phyloP scores from a whole-genome alignment of 306 rosid species.

The Rosa chinensis region DNA sequence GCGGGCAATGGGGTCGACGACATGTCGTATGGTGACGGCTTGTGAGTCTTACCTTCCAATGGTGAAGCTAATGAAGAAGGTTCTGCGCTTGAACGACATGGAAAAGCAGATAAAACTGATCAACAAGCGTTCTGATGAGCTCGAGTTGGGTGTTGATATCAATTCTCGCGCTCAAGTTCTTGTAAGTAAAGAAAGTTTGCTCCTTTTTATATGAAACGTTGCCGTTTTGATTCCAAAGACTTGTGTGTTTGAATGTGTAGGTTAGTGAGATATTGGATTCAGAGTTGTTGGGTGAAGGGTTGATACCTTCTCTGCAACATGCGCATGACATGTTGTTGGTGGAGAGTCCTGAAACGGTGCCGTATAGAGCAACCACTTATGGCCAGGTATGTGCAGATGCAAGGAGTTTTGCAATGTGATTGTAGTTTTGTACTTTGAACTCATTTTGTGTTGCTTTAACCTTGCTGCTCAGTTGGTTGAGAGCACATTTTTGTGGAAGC shows the following conservation, averaged over 20 bases:
- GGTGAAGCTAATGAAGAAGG: constrained; percentile 89
- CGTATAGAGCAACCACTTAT: constrained; percentile 71
- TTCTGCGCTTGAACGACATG: constrained; percentile 59
- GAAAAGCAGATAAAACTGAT: constrained; percentile 57
- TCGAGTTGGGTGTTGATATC: constrained; percentile 59
- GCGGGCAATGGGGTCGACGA: constrained; percentile 60
- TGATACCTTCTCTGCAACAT: constrained; percentile 85
- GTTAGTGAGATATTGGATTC: constrained; percentile 97
- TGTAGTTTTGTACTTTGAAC: background rate
- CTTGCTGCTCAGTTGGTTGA: constrained; percentile 66
- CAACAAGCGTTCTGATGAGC: constrained; percentile 92
- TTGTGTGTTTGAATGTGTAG: constrained; percentile 29
- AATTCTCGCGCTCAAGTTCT: constrained; percentile 69
- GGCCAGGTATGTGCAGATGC: constrained; percentile 62
- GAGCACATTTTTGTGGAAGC: constrained; percentile 65
- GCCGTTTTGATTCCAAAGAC: constrained; percentile 8
- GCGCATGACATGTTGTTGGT: constrained; percentile 78
- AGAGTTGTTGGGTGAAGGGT: constrained; percentile 92
- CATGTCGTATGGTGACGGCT: constrained; percentile 51
- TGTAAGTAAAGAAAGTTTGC: constrained; percentile 41
- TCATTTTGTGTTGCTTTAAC: background rate
- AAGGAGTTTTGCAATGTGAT: background rate
- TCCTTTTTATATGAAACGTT: background rate
- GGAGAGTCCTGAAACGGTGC: constrained; percentile 73
- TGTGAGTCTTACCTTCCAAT: constrained; percentile 98